Base-by-base conservation (phyloP, 1,139 yeast genomes). In the Lodderomyces pseudojiufengensis region DNA sequence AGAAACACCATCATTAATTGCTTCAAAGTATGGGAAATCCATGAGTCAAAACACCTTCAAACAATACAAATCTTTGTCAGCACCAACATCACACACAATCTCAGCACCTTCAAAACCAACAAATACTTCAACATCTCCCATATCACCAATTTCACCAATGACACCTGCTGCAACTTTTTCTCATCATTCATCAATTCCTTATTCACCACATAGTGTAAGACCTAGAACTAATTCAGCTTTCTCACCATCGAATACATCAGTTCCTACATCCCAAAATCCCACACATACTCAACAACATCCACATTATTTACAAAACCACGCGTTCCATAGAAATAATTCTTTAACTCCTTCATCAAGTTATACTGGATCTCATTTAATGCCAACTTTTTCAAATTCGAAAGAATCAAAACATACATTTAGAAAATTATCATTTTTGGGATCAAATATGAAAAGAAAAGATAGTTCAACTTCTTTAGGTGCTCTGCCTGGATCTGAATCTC, bases 371-470 rank as follows among this genome's bases (percentile, higher is more conserved):
- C 4, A 31, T 20, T 16, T 26, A 31, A 9, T 24, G 24, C 9
- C 32, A 30, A 23, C 27, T 14, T 7, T 18, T 18, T 5, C 13
- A 16, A 13, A 13, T 30, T 10, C 29, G 13, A 32, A 32, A 26
- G 35, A 32, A 13, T 27, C 35, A 12, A 21, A 26, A 9, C 23
- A 25, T 16, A 39, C 40, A 27, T 41, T 43, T 25, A 38, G 44
- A 12, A 44, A 44, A 33, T 29, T 43, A 20, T 43, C 48, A 28
- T 41, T 44, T 26, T 37, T 42, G 12, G 29, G 35, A 4, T 29
- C 39, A 21, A 22, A 25, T 16, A 2, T 12, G 11, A 32, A 39
- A 24, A 23, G 38, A 32, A 36, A 38, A 30, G 39, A 31, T 16
- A 35, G 43, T 29, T 7, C 31, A 4, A 30, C 35, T n/a, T 30